phyloP scores from a whole-genome alignment of 2,329 filamentous ascomycete genomes.

The Incumbomyces delicatus region DNA sequence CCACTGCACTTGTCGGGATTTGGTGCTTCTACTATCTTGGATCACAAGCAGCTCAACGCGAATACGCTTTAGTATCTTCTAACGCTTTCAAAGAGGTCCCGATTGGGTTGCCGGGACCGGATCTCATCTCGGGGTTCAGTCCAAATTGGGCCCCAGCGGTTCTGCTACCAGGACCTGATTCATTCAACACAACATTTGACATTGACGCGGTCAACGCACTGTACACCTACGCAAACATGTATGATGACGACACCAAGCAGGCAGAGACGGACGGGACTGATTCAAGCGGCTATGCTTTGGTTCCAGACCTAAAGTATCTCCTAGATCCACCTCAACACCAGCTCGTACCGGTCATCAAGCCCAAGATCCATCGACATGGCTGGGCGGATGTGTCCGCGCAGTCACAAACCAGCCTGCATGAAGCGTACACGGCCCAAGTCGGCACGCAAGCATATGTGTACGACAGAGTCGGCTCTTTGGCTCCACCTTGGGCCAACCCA shows the following conservation, averaged over 20 bases:
- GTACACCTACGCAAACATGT: not conserved
- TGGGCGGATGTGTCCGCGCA: conserved; percentile 8
- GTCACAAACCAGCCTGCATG: not conserved
- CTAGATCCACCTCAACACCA: not conserved
- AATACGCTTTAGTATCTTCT: conserved; percentile 7
- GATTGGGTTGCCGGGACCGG: not conserved
- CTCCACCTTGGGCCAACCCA: not conserved
- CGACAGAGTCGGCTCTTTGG: not conserved
- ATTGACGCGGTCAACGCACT: not conserved
- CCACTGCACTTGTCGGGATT: conserved; percentile 2
- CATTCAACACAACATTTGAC: not conserved
- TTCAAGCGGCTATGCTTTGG: not conserved
- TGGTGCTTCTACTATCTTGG: conserved; percentile 15
- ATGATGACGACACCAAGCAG: not conserved
- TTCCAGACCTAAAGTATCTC: conserved; percentile 7
- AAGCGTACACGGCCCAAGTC: conserved; percentile 3
- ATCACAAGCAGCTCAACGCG: conserved; percentile 8
- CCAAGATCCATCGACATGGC: not conserved
- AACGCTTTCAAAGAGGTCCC: not conserved
- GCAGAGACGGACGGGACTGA: not conserved
- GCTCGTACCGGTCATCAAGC: not conserved
- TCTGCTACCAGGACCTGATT: not conserved
- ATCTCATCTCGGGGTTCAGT: conserved; percentile 6
- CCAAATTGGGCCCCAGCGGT: conserved; percentile 1
- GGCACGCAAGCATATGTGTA: conserved; percentile 1